Base-by-base conservation (phyloP, 2,329 filamentous ascomycete species). In the Botryotinia globosa region DNA sequence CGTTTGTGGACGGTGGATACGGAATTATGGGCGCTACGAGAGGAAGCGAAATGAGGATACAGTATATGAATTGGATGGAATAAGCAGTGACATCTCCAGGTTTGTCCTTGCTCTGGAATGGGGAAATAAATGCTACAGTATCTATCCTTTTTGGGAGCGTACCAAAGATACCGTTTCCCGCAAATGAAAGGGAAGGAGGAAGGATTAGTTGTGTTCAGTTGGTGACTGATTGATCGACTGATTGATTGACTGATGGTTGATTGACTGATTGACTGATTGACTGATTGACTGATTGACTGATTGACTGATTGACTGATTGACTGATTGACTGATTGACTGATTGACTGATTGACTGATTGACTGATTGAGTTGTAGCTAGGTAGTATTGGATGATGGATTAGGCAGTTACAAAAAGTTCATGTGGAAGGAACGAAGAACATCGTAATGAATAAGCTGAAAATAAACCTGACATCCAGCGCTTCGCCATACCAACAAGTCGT, bases 41-140 rank as follows among this genome's bases (percentile, higher is more conserved):
- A 20, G 3, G 45, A 66, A 66, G 64, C 64, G 64, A 66, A 29
- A 66, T 66, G 64, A 66, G 51, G 25, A 54, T 54, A n/a, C n/a
- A n/a, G n/a, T n/a, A 54, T 18, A 66, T 18, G 20, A 66, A 45
- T 37, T 66, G 32, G 63, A 66, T 39, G 32, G n/a, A 54, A 51
- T 51, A 37, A 65, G 44, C 44, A 65, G 45, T n/a, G 32, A 51
- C n/a, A 66, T 66, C 44, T 45, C 39, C 42, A 44, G 42, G 62
- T 32, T 32, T 20, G n/a, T 45, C 42, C 62, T 44, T 45, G 62
- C 29, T 22, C 25, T 22, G 20, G 20, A 14, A 48, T 65, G 44
- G 29, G 29, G 42, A 48, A 65, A 48, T 45, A 25, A 25, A 48
- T 56, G 51, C 29, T 0, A 29, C 29, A 18, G 51, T 29, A 7